A percentile compares a stretch with the other conserved stretches of the same genome.
Conservation (phyloP, 2,329 filamentous ascomycete species). For the Podosphaera fusca region DNA sequence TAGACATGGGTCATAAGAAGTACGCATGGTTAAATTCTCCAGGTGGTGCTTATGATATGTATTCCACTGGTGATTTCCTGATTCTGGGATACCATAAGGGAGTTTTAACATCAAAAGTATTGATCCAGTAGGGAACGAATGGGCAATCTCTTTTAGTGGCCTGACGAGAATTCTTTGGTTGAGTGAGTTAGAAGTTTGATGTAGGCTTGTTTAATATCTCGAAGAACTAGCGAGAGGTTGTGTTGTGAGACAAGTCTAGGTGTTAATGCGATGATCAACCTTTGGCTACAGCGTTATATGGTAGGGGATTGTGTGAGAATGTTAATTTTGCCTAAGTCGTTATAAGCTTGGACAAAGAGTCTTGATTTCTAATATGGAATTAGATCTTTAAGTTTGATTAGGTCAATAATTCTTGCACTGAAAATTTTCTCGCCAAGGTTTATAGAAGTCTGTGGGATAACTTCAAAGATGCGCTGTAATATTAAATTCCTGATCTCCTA, state of each 20-base stretch:
- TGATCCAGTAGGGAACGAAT: neutral
- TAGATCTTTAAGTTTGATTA: neutral
- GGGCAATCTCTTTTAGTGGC: neutral
- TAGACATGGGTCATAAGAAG: constrained; percentile 2
- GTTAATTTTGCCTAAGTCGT: constrained; percentile 1
- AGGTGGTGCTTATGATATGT: constrained; percentile 2
- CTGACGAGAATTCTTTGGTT: neutral
- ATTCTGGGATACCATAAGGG: constrained; percentile 1
- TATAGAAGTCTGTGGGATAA: no score
- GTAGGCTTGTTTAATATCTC: constrained; percentile 2
- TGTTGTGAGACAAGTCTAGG: neutral
- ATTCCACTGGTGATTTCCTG: constrained; percentile 1
- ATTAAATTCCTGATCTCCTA: neutral
- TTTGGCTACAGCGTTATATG: constrained; percentile 1
- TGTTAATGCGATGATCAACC: neutral
- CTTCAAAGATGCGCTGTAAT: neutral
- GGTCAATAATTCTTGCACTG: neutral
- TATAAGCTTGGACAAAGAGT: constrained; percentile 2
- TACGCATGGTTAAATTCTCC: neutral
- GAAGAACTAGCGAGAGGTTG: neutral
- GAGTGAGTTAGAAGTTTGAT: neutral
- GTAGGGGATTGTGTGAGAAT: constrained; percentile 3
- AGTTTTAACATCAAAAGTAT: neutral
- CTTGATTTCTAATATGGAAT: neutral
- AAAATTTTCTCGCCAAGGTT: neutral